Base-by-base conservation (phyloP, 805 yeast genomes). In the Saccharomycopsis selenospora region DNA sequence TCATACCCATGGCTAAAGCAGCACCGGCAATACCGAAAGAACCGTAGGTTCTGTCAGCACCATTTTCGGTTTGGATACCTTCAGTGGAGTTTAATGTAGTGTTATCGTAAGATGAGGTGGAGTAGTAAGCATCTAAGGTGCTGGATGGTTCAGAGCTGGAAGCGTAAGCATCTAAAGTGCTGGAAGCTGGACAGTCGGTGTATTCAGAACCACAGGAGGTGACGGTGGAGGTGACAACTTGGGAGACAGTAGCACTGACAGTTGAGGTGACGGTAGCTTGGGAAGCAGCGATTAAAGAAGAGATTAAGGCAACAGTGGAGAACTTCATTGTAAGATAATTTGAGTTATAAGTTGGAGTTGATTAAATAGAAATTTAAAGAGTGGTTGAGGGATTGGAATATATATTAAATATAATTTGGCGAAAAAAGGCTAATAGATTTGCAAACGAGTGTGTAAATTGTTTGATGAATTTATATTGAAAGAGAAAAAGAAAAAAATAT, bases 291-390 rank as follows among this genome's bases (percentile, higher is more conserved):
- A 51, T 42, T 29, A 56, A 42, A 30, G 53, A 40, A 23, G 56
- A 67, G 53, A 63, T 58, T 46, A 65, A 48, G 47, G 66, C 67
- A 63, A 66, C 59, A 57, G 67, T 66, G 50, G 70, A 62, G 66
- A 66, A 65, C 62, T 66, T 68, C 71, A 67, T 68, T 66, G n/a
- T n/a, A n/a, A n/a, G n/a, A n/a, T n/a, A n/a, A n/a, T 55, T 57
- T 51, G 44, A 46, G 46, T 48, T 48, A 55, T 26, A 40, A 44
- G 42, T 17, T 22, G 26, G 40, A 42, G 26, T 41, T 28, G 45
- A 43, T 44, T 45, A 52, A 47, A 55, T 57, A 33, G 8, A 33
- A 33, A 33, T 33, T 28, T 10, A 28, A n/a, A 28, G n/a, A 28
- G n/a, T n/a, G n/a, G n/a, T n/a, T n/a, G n/a, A n/a, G n/a, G n/a